A percentile compares a stretch with the other conserved stretches of the same genome.
phyloP scores from a whole-genome alignment of 352 stramenopile species.

The Phytophthora pluvialis region DNA sequence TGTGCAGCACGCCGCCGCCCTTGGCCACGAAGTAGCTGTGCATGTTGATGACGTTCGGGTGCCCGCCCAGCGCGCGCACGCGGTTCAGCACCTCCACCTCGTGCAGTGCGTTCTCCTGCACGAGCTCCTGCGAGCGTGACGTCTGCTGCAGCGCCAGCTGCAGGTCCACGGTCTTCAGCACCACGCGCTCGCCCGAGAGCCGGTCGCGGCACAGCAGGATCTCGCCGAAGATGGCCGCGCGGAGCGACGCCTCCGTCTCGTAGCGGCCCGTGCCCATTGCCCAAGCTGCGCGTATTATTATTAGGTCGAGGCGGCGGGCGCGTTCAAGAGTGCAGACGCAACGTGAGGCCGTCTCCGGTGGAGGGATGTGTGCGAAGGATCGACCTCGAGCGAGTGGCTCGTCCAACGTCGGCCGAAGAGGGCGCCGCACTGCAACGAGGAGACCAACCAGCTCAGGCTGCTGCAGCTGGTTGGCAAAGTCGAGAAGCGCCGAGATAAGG shows the following conservation, averaged over 20 bases:
- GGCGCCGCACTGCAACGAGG: conserved; percentile 6
- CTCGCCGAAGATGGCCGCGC: conserved; percentile 72
- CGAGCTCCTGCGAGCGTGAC: conserved; percentile 51
- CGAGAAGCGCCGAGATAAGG: conserved; percentile 11
- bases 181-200: conserved; percentile 58
- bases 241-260: conserved; percentile 50
- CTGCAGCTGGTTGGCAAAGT: conserved; percentile 17
- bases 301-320: too few species aligned
- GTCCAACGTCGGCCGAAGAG: conserved; percentile 20
- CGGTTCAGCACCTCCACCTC: conserved; percentile 74
- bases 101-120: conserved; percentile 75
- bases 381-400: conserved; percentile 10
- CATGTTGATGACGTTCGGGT: conserved; percentile 78
- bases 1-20: conserved; percentile 52
- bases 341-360: conserved; percentile 9
- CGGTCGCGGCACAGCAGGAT: conserved; percentile 70
- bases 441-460: conserved; percentile 11
- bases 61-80: conserved; percentile 57
- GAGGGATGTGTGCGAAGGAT: conserved; percentile 14
- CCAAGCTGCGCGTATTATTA: neutral
- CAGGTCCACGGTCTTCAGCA: conserved; percentile 79
- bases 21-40: conserved; percentile 69
- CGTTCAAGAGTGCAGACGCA: neutral
- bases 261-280: conserved; percentile 47
- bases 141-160: conserved; percentile 58